Evolutionary conservation across 1,284 basidiomycete species (phyloP).

Genomic region (Rhodofomes roseus): DNA sequence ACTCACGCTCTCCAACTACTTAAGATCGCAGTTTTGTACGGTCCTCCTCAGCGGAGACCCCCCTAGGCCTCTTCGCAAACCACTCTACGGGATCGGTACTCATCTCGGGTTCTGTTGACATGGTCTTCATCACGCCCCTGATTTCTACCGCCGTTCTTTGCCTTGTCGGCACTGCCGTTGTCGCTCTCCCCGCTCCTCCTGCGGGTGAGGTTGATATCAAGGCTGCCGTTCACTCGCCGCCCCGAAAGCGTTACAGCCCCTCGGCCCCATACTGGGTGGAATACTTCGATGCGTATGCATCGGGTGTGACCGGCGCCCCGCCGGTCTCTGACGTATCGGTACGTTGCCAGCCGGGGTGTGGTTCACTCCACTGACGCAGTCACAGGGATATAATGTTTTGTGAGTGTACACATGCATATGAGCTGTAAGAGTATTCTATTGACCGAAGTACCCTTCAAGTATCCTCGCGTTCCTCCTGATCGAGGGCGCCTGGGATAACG

Average conservation of each 20-base stretch:
- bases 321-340: constrained; percentile 32
- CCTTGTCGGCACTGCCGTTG: background rate
- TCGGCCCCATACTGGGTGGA: constrained; percentile 38
- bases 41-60: background rate
- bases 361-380: background rate
- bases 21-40: background rate
- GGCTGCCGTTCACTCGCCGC: background rate
- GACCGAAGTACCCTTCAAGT: background rate
- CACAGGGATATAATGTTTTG: constrained; percentile 46
- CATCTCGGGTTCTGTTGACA: background rate
- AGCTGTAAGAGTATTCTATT: background rate
- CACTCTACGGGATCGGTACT: background rate
- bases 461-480: constrained; percentile 16
- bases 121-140: background rate
- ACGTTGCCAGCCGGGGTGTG: constrained; percentile 5
- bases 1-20: background rate
- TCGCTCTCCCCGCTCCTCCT: background rate
- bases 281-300: constrained; percentile 37
- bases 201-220: background rate
- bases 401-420: constrained; percentile 16
- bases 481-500: constrained; percentile 42
- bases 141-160: background rate
- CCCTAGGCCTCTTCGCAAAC: background rate
- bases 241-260: constrained; percentile 12
- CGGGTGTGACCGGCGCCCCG: constrained; percentile 36